Conservation (phyloP, 371 early-diverging fungal species). For the Vairimorpha necatrix region DNA sequence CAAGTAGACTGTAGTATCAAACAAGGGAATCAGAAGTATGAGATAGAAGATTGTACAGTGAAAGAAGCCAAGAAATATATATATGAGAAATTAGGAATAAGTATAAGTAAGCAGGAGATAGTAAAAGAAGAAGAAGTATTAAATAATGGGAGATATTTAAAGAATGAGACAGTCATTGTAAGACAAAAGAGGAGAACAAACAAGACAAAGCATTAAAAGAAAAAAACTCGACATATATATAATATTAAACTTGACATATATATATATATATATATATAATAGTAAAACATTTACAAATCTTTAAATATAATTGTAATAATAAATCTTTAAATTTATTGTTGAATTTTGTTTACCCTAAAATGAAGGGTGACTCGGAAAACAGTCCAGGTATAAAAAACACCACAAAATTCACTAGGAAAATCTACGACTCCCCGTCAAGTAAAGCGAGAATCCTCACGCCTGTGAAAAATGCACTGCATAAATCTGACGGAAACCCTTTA, state of each 20-base stretch:
- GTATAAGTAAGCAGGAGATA: conserved; percentile 34
- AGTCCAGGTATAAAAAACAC: background rate
- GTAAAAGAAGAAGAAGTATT: conserved; percentile 7
- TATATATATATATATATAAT: no score
- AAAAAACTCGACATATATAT: background rate
- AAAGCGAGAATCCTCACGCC: conserved; percentile 25
- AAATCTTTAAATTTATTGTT: no score
- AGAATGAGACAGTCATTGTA: conserved; percentile 14
- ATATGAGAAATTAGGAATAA: conserved; percentile 29
- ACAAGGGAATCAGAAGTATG: background rate
- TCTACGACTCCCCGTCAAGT: conserved; percentile 22
- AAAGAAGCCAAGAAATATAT: conserved; percentile 21
- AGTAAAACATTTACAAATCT: no score
- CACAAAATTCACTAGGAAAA: background rate
- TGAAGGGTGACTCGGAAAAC: background rate
- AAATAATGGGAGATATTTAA: conserved; percentile 12
- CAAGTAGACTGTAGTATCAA: conserved; percentile 8
- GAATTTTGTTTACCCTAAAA: background rate
- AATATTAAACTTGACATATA: no score
- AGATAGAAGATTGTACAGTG: background rate
- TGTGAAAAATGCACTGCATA: conserved; percentile 13
- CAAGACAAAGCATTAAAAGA: background rate
- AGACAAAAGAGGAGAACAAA: conserved; percentile 34
- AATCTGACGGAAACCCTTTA: conserved; percentile 18
- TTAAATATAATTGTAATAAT: no score